phyloP scores from a whole-genome alignment of 176 grass and related monocot species.

The Rhynchospora breviuscula region DNA sequence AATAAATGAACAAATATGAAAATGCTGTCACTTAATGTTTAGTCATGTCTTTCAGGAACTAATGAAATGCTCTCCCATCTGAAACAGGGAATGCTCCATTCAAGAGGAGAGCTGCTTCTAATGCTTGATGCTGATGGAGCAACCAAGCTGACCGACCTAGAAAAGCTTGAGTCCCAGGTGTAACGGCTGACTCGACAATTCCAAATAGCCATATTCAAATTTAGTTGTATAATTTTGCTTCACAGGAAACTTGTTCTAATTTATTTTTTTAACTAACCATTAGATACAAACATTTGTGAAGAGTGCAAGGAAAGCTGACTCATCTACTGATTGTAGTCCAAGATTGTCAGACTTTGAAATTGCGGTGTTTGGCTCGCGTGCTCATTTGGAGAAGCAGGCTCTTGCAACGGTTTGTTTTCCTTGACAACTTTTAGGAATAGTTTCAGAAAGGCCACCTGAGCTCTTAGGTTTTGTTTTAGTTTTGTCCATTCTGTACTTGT shows the following conservation, averaged over 20 bases:
- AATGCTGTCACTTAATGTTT: background rate
- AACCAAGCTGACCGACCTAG: constrained; percentile 85
- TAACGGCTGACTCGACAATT: background rate
- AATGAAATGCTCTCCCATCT: background rate
- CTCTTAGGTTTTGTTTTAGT: background rate
- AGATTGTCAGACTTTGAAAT: constrained; percentile 61
- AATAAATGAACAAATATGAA: background rate
- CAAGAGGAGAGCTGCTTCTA: constrained; percentile 72
- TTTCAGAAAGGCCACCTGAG: background rate
- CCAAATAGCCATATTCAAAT: background rate
- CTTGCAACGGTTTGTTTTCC: constrained; percentile 66
- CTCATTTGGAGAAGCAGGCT: constrained; percentile 94
- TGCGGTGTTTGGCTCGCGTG: constrained; percentile 84
- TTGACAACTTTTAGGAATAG: background rate
- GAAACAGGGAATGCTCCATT: constrained; percentile 95
- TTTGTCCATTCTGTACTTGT: background rate
- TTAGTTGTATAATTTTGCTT: background rate
- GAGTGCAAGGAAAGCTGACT: constrained; percentile 31
- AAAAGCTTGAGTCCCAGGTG: constrained; percentile 91
- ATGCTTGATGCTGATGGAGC: constrained; percentile 99
- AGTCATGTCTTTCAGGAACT: background rate
- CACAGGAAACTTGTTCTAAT: too few relatives aligned
- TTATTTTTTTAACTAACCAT: background rate
- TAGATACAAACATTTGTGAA: constrained; percentile 52
- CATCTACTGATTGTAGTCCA: constrained; percentile 26